Percentiles rank a stretch among this genome's conserved stretches.
Evolutionary conservation across 73 alveolate genomes (phyloP).

Genomic region (Halteria grandinella): DNA sequence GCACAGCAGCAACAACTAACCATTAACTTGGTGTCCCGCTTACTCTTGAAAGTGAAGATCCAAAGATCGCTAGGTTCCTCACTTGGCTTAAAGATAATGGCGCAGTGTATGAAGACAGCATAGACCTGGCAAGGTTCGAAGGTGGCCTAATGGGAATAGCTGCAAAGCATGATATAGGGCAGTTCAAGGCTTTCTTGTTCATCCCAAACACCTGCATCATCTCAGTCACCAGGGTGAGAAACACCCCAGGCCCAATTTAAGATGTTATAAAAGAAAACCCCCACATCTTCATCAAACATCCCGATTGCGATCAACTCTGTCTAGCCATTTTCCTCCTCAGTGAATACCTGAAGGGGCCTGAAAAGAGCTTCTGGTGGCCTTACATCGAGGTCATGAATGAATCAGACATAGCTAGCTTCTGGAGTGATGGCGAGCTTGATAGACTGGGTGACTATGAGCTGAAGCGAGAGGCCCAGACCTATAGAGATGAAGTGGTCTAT

Average conservation of each 20-base stretch:
- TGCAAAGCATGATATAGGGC: conserved; percentile 44
- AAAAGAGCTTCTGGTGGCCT: conserved; percentile 43
- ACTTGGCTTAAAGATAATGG: conserved; percentile 52
- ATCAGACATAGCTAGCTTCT: conserved; percentile 36
- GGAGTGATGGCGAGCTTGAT: conserved; percentile 50
- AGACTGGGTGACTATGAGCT: conserved; percentile 39
- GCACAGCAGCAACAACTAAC: too few relatives aligned
- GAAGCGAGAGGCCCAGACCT: conserved; percentile 13
- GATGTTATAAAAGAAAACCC: conserved; percentile 18
- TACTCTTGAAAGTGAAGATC: conserved; percentile 5
- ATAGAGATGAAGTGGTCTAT: conserved; percentile 42
- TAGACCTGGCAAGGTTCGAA: conserved; percentile 22
- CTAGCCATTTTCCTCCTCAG: conserved; percentile 32
- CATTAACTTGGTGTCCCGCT: too few relatives aligned
- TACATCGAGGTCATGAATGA: conserved; percentile 43
- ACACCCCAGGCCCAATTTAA: conserved; percentile 14
- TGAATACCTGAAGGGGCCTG: conserved; percentile 51
- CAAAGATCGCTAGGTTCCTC: conserved; percentile 1
- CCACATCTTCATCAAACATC: conserved; percentile 24
- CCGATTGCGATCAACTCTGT: conserved; percentile 49
- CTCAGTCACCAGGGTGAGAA: conserved; percentile 21
- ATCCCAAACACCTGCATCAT: conserved; percentile 53
- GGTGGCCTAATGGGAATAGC: conserved; percentile 56
- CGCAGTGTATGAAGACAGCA: conserved; percentile 41
- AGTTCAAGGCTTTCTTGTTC: conserved; percentile 50